These are phyloP conservation scores for Letharia lupina DNA, from an alignment of 495 filamentous ascomycete species.

Conservation along the genomic window DNA sequence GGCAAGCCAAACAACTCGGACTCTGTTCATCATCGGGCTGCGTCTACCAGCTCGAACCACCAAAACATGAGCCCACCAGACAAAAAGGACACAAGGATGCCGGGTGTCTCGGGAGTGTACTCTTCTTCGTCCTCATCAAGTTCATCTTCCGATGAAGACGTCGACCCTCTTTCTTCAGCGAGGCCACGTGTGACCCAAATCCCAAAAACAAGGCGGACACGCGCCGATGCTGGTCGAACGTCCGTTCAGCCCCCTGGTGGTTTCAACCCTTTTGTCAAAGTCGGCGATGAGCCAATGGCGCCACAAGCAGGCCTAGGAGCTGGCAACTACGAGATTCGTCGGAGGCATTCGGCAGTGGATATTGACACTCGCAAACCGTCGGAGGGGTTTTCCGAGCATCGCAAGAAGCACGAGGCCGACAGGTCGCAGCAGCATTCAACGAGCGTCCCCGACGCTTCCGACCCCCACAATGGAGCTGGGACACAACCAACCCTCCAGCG, in stretches of 20 bases:
- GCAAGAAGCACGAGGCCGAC: conserved; percentile 18
- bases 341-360: conserved; percentile 24
- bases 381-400: conserved; percentile 22
- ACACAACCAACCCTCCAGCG: conserved; percentile 15
- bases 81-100: conserved; percentile 2
- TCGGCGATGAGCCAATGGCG: conserved; percentile 20
- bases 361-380: conserved; percentile 14
- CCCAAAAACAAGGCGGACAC: conserved; percentile 15
- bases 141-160: conserved; percentile 22
- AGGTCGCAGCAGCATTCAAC: conserved; percentile 11
- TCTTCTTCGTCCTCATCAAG: conserved; percentile 25
- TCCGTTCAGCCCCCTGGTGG: conserved; percentile 7
- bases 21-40: conserved; percentile 16
- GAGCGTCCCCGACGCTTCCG: not conserved
- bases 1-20: conserved; percentile 11
- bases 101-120: conserved; percentile 13
- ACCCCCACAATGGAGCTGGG: not conserved
- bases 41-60: conserved; percentile 17
- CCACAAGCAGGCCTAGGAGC: conserved; percentile 13
- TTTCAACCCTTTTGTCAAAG: conserved; percentile 19
- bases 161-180: conserved; percentile 5
- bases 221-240: conserved; percentile 13
- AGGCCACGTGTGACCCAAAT: conserved; percentile 10
- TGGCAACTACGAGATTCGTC: conserved; percentile 11
- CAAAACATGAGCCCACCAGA: conserved; percentile 17